phyloP scores from a whole-genome alignment of 2,329 filamentous ascomycete genomes.

The Colletotrichum cereale region DNA sequence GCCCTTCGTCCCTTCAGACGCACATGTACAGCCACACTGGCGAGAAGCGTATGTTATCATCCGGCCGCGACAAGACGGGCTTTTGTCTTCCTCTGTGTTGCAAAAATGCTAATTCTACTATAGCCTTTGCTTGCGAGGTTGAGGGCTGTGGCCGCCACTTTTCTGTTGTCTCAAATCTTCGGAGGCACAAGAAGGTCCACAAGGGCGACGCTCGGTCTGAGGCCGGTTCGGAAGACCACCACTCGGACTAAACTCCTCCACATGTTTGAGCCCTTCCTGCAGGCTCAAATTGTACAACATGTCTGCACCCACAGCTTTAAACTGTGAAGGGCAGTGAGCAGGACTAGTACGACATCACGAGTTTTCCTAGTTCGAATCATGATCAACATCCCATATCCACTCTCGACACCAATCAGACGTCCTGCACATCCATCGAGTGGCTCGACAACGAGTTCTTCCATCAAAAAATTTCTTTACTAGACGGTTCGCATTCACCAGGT shows the following conservation, averaged over 20 bases:
- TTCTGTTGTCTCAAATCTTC: slow-evolving; percentile 95
- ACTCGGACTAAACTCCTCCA: slow-evolving; percentile 63
- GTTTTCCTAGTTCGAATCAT: slow-evolving; percentile 38
- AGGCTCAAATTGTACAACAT: slow-evolving; percentile 3
- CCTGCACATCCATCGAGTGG: slow-evolving; percentile 13
- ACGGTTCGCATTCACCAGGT: slow-evolving; percentile 18
- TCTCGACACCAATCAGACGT: slow-evolving; percentile 24
- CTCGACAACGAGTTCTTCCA: slow-evolving; percentile 12
- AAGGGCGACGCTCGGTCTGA: slow-evolving; percentile 78
- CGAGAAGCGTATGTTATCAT: slow-evolving; percentile 86
- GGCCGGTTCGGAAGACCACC: slow-evolving; percentile 72
- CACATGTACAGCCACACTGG: slow-evolving; percentile 99
- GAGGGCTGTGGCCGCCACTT: slow-evolving; percentile 96
- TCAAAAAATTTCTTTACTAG: slow-evolving; percentile 5
- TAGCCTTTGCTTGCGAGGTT: slow-evolving; percentile 94
- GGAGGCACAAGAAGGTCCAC: slow-evolving; percentile 96
- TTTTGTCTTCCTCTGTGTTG: neutral
- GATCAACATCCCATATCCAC: slow-evolving; percentile 35
- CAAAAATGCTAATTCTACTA: slow-evolving; percentile 6
- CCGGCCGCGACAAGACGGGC: neutral
- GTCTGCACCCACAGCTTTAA: neutral
- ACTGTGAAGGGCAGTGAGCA: slow-evolving; percentile 7
- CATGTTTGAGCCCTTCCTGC: neutral
- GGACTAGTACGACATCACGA: slow-evolving; percentile 38
- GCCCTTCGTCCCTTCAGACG: slow-evolving; percentile 93